phyloP scores from a whole-genome alignment of 148 eudicot species.

The Polygonum maritimum region DNA sequence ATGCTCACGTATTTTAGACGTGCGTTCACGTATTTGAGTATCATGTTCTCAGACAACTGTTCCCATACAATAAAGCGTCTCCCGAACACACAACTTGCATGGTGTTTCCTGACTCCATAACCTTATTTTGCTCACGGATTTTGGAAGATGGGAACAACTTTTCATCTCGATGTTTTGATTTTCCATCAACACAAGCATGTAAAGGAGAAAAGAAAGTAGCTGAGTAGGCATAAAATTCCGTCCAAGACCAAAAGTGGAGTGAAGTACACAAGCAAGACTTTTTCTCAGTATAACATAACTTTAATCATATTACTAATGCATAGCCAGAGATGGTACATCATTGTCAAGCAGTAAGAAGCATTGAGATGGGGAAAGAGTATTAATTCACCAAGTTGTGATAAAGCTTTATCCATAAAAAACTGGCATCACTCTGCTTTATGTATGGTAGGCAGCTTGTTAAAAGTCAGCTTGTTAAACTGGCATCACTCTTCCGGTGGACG shows the following conservation, averaged over 20 bases:
- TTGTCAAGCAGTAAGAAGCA: not conserved
- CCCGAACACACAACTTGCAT: slow-evolving; percentile 29
- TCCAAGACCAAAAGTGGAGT: not conserved
- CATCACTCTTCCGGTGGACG: no score
- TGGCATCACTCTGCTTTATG: not conserved
- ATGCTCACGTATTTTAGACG: no score
- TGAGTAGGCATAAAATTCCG: not conserved
- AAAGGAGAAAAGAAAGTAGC: not conserved
- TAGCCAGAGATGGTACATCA: not conserved
- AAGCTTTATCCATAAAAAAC: no score
- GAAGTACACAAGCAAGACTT: not conserved
- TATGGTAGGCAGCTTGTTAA: not conserved
- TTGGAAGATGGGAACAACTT: not conserved
- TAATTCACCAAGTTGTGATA: no score
- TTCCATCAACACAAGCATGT: not conserved
- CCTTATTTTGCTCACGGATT: not conserved
- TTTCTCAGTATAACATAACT: not conserved
- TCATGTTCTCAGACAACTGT: no score
- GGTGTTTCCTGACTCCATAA: slow-evolving; percentile 27
- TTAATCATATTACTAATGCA: not conserved
- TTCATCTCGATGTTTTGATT: not conserved
- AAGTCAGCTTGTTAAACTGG: no score
- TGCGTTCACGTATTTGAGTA: no score
- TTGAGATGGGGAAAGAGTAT: not conserved
- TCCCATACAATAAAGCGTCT: slow-evolving; percentile 32